phyloP scores from a whole-genome alignment of 257 asterid genomes.

The Marsdenia floribunda region DNA sequence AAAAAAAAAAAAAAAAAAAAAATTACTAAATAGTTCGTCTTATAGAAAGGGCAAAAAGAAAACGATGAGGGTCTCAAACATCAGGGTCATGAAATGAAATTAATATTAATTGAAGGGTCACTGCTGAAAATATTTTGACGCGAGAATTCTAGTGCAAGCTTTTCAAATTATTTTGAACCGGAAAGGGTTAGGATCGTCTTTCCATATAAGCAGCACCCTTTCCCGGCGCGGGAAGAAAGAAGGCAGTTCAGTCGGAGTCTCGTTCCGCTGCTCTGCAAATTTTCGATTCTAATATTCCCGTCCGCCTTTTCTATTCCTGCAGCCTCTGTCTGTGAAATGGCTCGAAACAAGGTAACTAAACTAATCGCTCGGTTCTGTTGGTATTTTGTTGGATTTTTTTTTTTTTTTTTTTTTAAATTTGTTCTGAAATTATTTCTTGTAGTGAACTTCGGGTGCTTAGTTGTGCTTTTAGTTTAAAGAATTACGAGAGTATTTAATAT shows the following conservation, averaged over 20 bases:
- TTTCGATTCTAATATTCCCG: background rate
- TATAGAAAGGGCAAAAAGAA: background rate
- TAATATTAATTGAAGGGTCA: background rate
- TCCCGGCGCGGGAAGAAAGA: slow-evolving; percentile 22
- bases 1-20: too few relatives aligned
- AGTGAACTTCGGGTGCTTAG: background rate
- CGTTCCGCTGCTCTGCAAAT: background rate
- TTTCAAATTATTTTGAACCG: background rate
- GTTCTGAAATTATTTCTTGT: background rate
- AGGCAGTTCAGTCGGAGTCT: background rate
- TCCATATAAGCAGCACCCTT: background rate
- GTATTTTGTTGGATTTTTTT: background rate
- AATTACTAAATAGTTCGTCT: background rate
- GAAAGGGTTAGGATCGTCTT: slow-evolving; percentile 8
- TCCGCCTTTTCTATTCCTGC: background rate
- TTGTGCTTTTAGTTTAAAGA: background rate
- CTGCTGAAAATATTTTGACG: background rate
- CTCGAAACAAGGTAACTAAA: slow-evolving; percentile 58
- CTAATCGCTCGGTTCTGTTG: slow-evolving; percentile 9
- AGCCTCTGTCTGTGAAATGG: slow-evolving; percentile 35
- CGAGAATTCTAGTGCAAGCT: slow-evolving; percentile 16
- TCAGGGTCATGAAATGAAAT: background rate
- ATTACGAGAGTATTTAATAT: background rate
- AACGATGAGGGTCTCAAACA: background rate
- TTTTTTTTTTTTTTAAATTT: background rate